Conservation (phyloP, 2,329 filamentous ascomycete species). For the Tolypocladium tundrense region DNA sequence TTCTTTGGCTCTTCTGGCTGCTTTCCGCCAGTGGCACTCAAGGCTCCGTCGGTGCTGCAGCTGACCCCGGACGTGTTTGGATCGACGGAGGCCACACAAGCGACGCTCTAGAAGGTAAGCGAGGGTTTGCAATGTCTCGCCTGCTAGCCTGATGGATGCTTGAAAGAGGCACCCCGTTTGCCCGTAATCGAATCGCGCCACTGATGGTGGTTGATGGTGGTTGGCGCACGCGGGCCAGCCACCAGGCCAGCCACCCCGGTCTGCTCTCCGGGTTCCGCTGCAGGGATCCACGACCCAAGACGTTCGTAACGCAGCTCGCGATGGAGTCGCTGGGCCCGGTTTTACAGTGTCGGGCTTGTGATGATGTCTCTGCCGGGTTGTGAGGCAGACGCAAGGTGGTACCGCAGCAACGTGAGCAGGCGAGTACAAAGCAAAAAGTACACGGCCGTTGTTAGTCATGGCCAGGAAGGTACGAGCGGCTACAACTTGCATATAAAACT, state of each 20-base stretch:
- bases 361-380: background rate
- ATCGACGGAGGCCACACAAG: too few relatives aligned
- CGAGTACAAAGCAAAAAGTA: background rate
- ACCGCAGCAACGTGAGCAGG: background rate
- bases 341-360: background rate
- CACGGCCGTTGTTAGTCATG: background rate
- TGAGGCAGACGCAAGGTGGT: background rate
- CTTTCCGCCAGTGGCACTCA: too few relatives aligned
- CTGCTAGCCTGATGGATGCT: too few relatives aligned
- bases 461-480: background rate
- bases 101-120: too few relatives aligned
- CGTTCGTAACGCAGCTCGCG: background rate
- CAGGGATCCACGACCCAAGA: background rate
- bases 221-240: background rate
- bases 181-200: background rate
- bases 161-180: background rate
- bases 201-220: background rate
- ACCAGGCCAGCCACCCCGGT: too few relatives aligned
- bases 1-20: too few relatives aligned
- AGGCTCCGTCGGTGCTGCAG: too few relatives aligned
- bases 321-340: background rate
- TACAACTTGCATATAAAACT: slow-evolving; percentile 4
- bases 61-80: too few relatives aligned
- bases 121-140: too few relatives aligned
- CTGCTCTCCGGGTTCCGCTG: too few relatives aligned